Base-by-base conservation (phyloP, 179 eudicot species). In the Silene vulgaris region DNA sequence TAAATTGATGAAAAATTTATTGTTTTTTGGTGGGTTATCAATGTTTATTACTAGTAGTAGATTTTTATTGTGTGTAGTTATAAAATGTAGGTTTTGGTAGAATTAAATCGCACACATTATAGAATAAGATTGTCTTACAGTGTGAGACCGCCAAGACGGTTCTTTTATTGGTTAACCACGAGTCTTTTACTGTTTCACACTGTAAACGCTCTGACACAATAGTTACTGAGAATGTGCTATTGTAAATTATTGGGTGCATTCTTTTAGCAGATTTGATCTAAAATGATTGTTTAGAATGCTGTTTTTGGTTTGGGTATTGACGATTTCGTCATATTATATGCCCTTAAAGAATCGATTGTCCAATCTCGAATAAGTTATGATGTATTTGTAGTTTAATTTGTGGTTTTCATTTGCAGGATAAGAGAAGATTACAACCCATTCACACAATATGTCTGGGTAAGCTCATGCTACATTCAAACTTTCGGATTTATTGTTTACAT, bases 361-460 rank as follows among this genome's bases (percentile, higher is more conserved):
- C 9, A 37, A 6, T 37, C 8, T 37, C 45, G 45, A 37, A 7
- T 5, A 37, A 37, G 9, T 37, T 37, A 6, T 0, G 13, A 13
- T 16, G 61, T 1, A 57, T 57, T 57, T 16, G 21, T 17, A 5
- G 67, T 26, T 63, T 65, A 5, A 50, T 50, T 16, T 13, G 40
- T 0, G 26, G 0, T 3, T 69, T 4, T 70, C 1, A 45, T 32
- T 65, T 56, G 67, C 80, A 78, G 80, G 80, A 72, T 72, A 78
- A 65, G 72, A 72, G 67, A 72, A 78, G 80, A 73, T 65, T 50
- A 72, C 17, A 64, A 54, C 20, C 23, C 23, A 3, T 30, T 65
- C 35, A 32, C 40, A 35, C 72, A 64, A 23, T 45, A 79, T 79
- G 81, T 79, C 81, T 79, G 78, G 81, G 81, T 79, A 79, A 45